Evolutionary conservation across 1,139 yeast genomes (phyloP).

Genomic region (Hyphopichia khmerensis): DNA sequence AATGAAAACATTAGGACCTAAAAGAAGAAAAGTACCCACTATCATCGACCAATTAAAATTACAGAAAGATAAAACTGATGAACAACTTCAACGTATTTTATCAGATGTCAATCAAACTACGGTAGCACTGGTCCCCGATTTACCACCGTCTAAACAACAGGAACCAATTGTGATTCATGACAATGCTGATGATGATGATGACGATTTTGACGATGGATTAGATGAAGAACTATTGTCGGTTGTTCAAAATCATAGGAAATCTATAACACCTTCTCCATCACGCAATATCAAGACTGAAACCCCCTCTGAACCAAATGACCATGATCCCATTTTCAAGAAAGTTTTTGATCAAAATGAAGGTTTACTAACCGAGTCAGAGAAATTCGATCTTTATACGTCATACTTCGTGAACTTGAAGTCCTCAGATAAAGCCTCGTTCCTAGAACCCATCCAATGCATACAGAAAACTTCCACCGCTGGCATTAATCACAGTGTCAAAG

Average conservation of each 20-base stretch:
- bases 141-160: too few species aligned
- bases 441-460: background rate
- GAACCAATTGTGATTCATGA: too few species aligned
- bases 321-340: slow-evolving; percentile 9
- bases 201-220: slow-evolving; percentile 27
- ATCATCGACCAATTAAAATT: slow-evolving; percentile 15
- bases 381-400: slow-evolving; percentile 33
- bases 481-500: background rate
- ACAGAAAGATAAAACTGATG: slow-evolving; percentile 7
- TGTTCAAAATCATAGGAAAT: background rate
- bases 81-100: background rate
- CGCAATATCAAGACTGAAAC: background rate
- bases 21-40: slow-evolving; percentile 9
- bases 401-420: slow-evolving; percentile 26
- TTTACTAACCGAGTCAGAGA: slow-evolving; percentile 25
- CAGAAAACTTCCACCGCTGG: background rate
- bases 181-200: slow-evolving; percentile 24
- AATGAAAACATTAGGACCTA: slow-evolving; percentile 16
- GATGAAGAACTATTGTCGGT: slow-evolving; percentile 6
- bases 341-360: slow-evolving; percentile 23
- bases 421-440: slow-evolving; percentile 8
- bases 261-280: background rate
- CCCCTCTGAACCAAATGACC: too few species aligned
- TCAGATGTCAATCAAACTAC: background rate
- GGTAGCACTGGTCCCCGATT: too few species aligned